These are phyloP conservation scores for Vigna mungo DNA, from an alignment of 306 rosid genomes.

Conservation along the genomic window DNA sequence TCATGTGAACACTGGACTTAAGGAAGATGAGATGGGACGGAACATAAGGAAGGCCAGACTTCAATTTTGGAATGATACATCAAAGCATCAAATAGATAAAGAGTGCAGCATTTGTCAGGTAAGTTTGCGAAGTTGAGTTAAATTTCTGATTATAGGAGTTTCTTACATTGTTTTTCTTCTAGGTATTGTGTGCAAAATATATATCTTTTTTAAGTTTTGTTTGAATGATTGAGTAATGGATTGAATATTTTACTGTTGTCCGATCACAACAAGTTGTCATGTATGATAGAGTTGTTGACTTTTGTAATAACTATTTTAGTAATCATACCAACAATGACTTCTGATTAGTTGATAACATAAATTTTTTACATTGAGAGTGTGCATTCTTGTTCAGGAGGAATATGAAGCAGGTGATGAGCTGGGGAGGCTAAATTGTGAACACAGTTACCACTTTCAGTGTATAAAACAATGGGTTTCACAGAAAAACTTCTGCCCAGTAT, in stretches of 20 bases:
- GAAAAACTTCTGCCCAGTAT: slow-evolving; percentile 87
- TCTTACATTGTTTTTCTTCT: background rate
- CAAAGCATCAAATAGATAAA: slow-evolving; percentile 59
- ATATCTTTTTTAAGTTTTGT: background rate
- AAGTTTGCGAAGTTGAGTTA: slow-evolving; percentile 31
- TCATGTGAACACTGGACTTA: slow-evolving; percentile 83
- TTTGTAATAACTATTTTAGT: no score
- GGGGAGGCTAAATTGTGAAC: slow-evolving; percentile 88
- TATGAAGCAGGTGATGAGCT: slow-evolving; percentile 76
- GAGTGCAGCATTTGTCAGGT: slow-evolving; percentile 97
- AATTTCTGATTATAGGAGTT: background rate
- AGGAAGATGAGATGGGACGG: slow-evolving; percentile 71
- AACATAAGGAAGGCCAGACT: slow-evolving; percentile 65
- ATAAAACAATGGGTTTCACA: slow-evolving; percentile 86
- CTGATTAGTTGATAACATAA: no score
- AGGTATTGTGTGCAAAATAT: background rate
- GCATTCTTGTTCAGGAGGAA: slow-evolving; percentile 69
- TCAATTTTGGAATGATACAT: slow-evolving; percentile 46
- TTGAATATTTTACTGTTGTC: no score
- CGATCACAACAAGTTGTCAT: no score
- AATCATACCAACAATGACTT: no score
- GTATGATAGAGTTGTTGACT: no score
- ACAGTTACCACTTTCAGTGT: slow-evolving; percentile 74
- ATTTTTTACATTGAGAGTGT: no score
- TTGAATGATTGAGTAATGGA: background rate